Percentiles rank a stretch among this genome's conserved stretches.
phyloP scores from a whole-genome alignment of 176 grass and related monocot species.

The Carex parvula region DNA sequence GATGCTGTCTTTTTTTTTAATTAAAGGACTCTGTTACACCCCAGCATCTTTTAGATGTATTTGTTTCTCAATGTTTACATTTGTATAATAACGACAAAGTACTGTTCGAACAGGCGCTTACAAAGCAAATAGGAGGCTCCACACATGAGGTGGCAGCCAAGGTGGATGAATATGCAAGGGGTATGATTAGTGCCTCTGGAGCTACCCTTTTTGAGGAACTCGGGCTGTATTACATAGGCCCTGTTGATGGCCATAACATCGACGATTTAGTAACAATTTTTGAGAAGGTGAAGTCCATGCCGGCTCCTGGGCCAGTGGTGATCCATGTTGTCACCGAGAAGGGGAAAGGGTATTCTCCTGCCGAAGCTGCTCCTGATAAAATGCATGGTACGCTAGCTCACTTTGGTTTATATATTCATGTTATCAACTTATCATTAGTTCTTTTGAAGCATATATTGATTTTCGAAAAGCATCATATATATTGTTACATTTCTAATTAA shows the following conservation, averaged over 20 bases:
- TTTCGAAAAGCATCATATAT: too few relatives aligned
- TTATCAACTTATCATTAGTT: background rate
- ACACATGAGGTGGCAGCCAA: constrained; percentile 73
- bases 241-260: constrained; percentile 78
- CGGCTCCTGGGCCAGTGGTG: constrained; percentile 73
- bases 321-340: constrained; percentile 91
- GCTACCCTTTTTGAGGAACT: constrained; percentile 92
- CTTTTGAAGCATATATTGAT: background rate
- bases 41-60: too few relatives aligned
- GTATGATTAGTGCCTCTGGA: constrained; percentile 56
- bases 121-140: constrained; percentile 74
- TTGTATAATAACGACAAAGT: background rate
- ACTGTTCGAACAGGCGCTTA: constrained; percentile 34
- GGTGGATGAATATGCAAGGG: constrained; percentile 80
- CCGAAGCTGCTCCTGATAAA: constrained; percentile 71
- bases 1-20: background rate
- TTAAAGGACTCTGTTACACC: too few relatives aligned
- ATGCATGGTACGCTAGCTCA: constrained; percentile 58
- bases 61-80: background rate
- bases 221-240: constrained; percentile 92
- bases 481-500: too few relatives aligned
- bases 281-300: constrained; percentile 76
- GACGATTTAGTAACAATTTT: constrained; percentile 79
- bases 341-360: constrained; percentile 83
- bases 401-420: background rate